A percentile compares a stretch with the other conserved stretches of the same genome.
These are phyloP conservation scores for Paspalum vaginatum DNA, from an alignment of 176 grass and related monocot species.

Conservation along the genomic window DNA sequence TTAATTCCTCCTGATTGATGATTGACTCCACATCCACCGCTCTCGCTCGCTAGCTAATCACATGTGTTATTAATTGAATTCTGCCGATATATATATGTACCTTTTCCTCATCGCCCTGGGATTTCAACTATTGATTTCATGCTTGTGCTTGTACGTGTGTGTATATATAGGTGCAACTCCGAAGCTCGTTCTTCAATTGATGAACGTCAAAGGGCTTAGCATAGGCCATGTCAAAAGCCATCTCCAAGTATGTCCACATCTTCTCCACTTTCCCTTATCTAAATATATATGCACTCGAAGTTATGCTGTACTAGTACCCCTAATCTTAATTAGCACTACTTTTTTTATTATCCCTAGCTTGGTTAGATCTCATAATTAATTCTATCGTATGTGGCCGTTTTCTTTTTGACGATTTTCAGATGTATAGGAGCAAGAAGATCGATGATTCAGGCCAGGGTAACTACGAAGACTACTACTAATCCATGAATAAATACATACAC, in stretches of 20 bases:
- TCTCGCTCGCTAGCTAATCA: no score
- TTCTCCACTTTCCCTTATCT: background rate
- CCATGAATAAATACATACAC: background rate
- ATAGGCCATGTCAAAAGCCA: constrained; percentile 90
- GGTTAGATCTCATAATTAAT: background rate
- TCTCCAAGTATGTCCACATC: constrained; percentile 53
- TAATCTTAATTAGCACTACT: background rate
- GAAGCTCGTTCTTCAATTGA: constrained; percentile 72
- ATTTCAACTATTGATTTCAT: background rate
- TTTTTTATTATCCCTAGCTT: background rate
- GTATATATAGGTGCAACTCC: constrained; percentile 58
- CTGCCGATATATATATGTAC: no score
- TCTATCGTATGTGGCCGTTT: background rate
- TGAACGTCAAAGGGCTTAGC: constrained; percentile 78
- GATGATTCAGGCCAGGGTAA: constrained; percentile 62
- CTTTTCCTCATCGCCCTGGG: no score
- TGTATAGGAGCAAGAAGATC: constrained; percentile 82
- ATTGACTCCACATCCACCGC: no score
- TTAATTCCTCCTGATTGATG: background rate
- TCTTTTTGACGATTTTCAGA: constrained; percentile 41
- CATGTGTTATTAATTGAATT: no score
- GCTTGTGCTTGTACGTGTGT: background rate
- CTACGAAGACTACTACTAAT: no score
- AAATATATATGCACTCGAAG: no score
- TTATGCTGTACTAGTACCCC: no score